These are phyloP conservation scores for Elaeagnus macrophylla DNA, from an alignment of 306 rosid genomes.

Conservation along the genomic window DNA sequence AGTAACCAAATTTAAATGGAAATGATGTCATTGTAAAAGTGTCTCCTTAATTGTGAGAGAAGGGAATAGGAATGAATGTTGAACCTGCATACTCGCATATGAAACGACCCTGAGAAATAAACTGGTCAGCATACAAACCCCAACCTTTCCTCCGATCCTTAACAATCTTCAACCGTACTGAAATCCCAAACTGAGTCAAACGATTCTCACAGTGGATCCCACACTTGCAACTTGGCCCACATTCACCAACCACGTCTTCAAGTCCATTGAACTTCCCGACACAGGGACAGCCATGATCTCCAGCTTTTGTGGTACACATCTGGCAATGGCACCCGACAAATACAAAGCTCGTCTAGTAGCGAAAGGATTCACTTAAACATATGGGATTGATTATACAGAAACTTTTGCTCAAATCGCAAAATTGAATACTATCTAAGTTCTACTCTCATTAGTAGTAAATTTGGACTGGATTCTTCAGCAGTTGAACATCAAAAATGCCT, in stretches of 20 bases:
- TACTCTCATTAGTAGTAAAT: no score
- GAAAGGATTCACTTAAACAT: no score
- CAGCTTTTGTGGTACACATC: conserved; percentile 25
- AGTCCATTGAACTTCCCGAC: conserved; percentile 24
- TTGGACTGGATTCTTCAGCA: no score
- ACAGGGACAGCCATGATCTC: conserved; percentile 38
- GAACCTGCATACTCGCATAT: conserved; percentile 87
- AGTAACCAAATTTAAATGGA: neutral
- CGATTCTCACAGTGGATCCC: conserved; percentile 49
- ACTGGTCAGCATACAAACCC: conserved; percentile 59
- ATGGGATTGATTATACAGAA: no score
- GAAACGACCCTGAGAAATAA: conserved; percentile 39
- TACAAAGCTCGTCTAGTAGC: no score
- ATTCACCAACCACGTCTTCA: conserved; percentile 42
- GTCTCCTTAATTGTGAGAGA: neutral
- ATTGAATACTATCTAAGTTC: no score
- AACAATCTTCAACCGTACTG: conserved; percentile 52
- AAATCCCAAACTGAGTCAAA: conserved; percentile 41
- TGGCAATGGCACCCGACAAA: conserved; percentile 60
- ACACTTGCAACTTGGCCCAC: conserved; percentile 59
- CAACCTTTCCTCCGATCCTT: conserved; percentile 63
- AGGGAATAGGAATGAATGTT: neutral
- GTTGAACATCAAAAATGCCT: no score
- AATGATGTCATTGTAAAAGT: neutral
- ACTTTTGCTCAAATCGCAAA: no score